Evolutionary conservation across 106 monocot genomes (phyloP).

Genomic region (Dioscorea alata): DNA sequence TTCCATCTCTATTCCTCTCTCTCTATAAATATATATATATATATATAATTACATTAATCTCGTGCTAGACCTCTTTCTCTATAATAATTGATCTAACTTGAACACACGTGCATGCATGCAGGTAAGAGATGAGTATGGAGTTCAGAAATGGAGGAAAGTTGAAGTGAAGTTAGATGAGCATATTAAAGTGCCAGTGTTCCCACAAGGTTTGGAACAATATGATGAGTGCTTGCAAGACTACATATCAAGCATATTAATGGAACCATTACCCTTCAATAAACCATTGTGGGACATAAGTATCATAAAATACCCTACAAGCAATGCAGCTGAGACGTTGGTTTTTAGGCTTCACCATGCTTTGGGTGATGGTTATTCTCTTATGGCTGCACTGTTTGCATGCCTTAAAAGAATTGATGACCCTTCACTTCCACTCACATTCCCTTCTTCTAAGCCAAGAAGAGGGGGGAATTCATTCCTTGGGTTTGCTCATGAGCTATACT

Average conservation of each 20-base stretch:
- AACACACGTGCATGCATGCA: not conserved
- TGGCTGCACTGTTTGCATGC: slow-evolving; percentile 4
- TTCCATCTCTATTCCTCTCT: not conserved
- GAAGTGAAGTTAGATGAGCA: not conserved
- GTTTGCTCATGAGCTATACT: not conserved
- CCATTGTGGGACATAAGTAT: slow-evolving; percentile 1
- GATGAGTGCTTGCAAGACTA: not conserved
- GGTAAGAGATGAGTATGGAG: not conserved
- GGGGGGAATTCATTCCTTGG: not conserved
- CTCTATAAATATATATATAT: too few relatives aligned
- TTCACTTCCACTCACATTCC: slow-evolving; percentile 2
- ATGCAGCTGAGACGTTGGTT: not conserved
- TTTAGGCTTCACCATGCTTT: slow-evolving; percentile 10
- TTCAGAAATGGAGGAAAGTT: slow-evolving; percentile 3
- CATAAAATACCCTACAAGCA: slow-evolving; percentile 3
- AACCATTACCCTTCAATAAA: not conserved
- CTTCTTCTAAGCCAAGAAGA: not conserved
- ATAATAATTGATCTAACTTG: too few relatives aligned
- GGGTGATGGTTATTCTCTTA: slow-evolving; percentile 3
- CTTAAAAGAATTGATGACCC: not conserved
- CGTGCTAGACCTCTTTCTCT: too few relatives aligned
- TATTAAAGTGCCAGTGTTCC: slow-evolving; percentile 1
- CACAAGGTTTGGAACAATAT: not conserved
- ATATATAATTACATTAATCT: too few relatives aligned
- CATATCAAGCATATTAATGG: not conserved